Evolutionary conservation across 805 yeast genomes (phyloP), one percentile per base, ranked within the genome.

Genomic region (Nakazawaea ishiwadae): DNA sequence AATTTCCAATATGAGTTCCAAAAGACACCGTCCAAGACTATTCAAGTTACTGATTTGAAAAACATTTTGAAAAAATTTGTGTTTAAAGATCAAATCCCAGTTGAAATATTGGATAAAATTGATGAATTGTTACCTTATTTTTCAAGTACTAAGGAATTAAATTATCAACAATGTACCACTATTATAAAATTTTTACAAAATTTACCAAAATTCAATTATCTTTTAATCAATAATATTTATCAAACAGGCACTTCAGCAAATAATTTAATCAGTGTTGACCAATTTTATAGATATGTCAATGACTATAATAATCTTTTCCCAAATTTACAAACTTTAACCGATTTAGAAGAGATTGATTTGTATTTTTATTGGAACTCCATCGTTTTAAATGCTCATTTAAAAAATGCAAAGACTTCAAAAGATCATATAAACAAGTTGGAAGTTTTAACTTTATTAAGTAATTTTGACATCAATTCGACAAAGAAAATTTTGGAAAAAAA

Each of bases 51-150:
- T 4, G 49, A 49, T 32, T 51, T 62, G 28, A 48, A 44, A 20
- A 6, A 30, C 31, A 35, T 58, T 8, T 49, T 60, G 16, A 42
- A 48, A 14, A 47, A 49, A 6, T 48, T 60, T 10, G 61, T 56
- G 44, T 40, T 40, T 26, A 55, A 60, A 39, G 30, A 49, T 29
- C 54, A 61, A 37, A 44, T 63, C 14, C 60, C 66, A 5, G 27
- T 39, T 8, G 82, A 82, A 53, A 81, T 88, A 23, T 64, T 77
- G 40, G 66, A 70, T 38, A 95, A 89, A 56, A 78, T 85, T 14
- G 73, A 77, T 44, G 76, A 80, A 31, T 66, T 85, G 39, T 5
- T 34, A 12, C 38, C 38, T 5, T 41, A 30, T 32, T 41, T 41
- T 23, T n/a, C 37, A 1, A 8, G 11, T 9, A 71, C 65, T 7